Percentiles rank a stretch among this genome's conserved stretches.
phyloP scores from a whole-genome alignment of 1,284 basidiomycete species.

The Prillingera fragicola region DNA sequence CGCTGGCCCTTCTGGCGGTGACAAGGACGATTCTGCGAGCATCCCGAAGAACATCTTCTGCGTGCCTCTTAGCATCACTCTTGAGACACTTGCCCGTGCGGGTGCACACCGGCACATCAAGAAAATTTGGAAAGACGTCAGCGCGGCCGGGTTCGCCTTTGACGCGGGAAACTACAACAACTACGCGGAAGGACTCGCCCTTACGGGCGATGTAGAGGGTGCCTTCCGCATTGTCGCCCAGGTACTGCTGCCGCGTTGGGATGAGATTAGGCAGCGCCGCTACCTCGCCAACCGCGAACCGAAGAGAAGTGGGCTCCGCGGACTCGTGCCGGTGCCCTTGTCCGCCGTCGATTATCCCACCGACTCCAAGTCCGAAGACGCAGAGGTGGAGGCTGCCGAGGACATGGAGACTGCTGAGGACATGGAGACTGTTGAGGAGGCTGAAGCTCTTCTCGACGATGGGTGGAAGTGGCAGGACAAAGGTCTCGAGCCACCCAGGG shows the following conservation, averaged over 20 bases:
- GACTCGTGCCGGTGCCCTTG: no score
- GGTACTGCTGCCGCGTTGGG: conserved; percentile 64
- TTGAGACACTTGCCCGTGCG: conserved; percentile 66
- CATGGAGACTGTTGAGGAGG: conserved; percentile 3
- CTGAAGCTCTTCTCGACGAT: not conserved
- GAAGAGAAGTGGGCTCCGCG: not conserved
- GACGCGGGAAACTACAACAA: conserved; percentile 94
- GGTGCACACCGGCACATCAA: conserved; percentile 63
- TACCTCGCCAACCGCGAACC: conserved; percentile 19
- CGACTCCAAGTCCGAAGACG: conserved; percentile 29
- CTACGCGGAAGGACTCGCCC: conserved; percentile 66
- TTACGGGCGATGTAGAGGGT: conserved; percentile 70
- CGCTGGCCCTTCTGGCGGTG: no score
- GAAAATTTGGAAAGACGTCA: conserved; percentile 62
- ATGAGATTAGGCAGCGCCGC: conserved; percentile 26
- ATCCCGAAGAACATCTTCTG: conserved; percentile 60
- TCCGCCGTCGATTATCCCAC: conserved; percentile 49
- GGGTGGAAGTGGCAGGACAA: no score
- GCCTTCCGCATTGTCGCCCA: conserved; percentile 79
- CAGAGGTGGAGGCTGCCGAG: not conserved
- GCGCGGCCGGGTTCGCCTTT: conserved; percentile 67
- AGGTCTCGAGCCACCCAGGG: no score
- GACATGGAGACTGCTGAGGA: conserved; percentile 1
- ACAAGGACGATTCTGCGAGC: not conserved
- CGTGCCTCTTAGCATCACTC: conserved; percentile 75